These are phyloP conservation scores for Bothriochloa decipiens DNA, from an alignment of 176 grass and related monocot genomes.

Conservation along the genomic window DNA sequence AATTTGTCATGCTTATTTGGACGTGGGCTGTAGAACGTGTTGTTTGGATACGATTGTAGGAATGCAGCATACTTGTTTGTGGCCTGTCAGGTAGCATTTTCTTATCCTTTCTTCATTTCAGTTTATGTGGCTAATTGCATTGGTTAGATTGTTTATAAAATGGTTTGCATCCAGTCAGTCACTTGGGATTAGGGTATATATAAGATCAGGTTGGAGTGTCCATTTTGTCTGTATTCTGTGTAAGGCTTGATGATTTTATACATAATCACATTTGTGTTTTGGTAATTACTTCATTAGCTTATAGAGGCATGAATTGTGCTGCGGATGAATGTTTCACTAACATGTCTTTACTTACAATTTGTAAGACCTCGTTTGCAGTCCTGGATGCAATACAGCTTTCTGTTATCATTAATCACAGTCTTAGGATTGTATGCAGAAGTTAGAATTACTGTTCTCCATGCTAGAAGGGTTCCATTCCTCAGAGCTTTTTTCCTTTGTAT, in stretches of 20 bases:
- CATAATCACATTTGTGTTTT: not conserved
- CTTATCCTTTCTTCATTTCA: not conserved
- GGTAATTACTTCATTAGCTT: not conserved
- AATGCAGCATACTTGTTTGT: slow-evolving; percentile 1
- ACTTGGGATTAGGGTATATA: not conserved
- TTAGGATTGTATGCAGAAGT: not conserved
- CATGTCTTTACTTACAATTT: not conserved
- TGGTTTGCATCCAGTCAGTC: not conserved
- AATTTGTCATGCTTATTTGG: not conserved
- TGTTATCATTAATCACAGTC: not conserved
- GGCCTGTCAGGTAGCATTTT: not conserved
- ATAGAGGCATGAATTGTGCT: too few species aligned
- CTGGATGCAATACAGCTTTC: not conserved
- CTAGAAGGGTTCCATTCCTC: not conserved
- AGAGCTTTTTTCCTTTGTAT: not conserved
- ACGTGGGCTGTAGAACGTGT: not conserved
- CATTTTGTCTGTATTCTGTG: not conserved
- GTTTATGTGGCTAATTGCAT: not conserved
- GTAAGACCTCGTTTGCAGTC: not conserved
- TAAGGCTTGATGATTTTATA: not conserved
- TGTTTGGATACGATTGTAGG: not conserved
- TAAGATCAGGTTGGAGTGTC: not conserved
- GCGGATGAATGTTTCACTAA: not conserved
- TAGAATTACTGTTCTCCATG: not conserved
- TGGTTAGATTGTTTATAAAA: not conserved